Evolutionary conservation across 2,329 filamentous ascomycete species (phyloP).

Genomic region (Aspergillus japonicus): DNA sequence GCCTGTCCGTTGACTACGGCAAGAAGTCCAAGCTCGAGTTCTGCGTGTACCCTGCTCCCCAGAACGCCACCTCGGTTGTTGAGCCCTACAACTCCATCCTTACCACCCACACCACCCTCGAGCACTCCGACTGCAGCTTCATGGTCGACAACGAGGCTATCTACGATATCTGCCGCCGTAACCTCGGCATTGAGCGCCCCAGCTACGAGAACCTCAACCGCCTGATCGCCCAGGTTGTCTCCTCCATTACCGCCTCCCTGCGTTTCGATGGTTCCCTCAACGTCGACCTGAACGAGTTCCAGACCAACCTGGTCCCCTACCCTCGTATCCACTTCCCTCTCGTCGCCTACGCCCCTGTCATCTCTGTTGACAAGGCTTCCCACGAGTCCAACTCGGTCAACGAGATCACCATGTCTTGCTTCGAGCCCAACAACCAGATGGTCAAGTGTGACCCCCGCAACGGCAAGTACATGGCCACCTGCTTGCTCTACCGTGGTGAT

Average conservation of each 20-base stretch:
- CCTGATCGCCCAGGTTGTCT: conserved; percentile 97
- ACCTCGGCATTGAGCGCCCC: conserved; percentile 93
- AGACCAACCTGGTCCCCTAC: conserved; percentile 99
- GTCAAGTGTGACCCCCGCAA: conserved; percentile 98
- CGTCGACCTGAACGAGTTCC: conserved; percentile 99
- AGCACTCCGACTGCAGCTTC: conserved; percentile 99
- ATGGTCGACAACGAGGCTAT: conserved; percentile 99
- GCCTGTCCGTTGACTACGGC: conserved; percentile 96
- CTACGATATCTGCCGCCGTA: conserved; percentile 98
- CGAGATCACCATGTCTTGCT: conserved; percentile 98
- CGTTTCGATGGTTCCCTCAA: conserved; percentile 98
- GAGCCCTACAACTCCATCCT: conserved; percentile 99
- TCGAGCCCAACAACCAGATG: conserved; percentile 99
- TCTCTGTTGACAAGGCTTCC: conserved; percentile 91
- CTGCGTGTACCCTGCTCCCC: conserved; percentile 96
- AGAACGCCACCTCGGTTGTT: conserved; percentile 94
- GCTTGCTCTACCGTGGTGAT: conserved; percentile 95
- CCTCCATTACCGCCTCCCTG: conserved; percentile 96
- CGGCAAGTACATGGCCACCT: conserved; percentile 99
- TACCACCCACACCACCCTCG: conserved; percentile 96
- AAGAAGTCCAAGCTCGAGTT: conserved; percentile 99
- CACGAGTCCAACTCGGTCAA: conserved; percentile 98
- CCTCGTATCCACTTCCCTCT: conserved; percentile 99
- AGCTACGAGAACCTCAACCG: conserved; percentile 99
- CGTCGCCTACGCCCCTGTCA: conserved; percentile 90